Evolutionary conservation across 805 yeast species (phyloP), one percentile per base, ranked within the genome.

Genomic region (Myxozyma neglecta): DNA sequence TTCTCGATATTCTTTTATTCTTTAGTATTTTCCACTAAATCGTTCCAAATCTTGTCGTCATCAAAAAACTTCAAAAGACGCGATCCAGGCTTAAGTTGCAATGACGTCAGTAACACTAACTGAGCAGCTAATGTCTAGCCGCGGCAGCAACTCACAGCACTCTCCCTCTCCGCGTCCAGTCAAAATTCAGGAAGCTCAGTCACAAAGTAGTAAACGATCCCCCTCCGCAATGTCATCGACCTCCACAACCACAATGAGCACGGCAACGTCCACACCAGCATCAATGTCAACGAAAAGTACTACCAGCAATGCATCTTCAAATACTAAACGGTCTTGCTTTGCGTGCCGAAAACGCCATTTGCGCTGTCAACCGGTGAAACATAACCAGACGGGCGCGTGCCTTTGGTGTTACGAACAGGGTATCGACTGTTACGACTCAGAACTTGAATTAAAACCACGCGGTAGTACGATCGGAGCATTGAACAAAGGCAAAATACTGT

Each of bases 331-430:
- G 37, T 57, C 61, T 14, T 57, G 61, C 45, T 9, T 57, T 20
- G 61, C 61, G 37, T 57, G 61, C 34, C 50, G 61, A n/a, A 57
- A 57, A 29, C 56, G 61, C 10, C 61, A 57, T 34, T 36, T 57
- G 32, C 56, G 53, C 29, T 57, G 61, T 46, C 51, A 57, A 36
- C 61, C 61, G 2, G 44, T 46, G 3, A 56, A 37, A 10, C 45
- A 40, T 18, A 57, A 40, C 32, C 61, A 51, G 37, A 40, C 44
- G 34, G 61, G 61, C 24, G 53, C 57, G 13, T 57, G 61, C 46
- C 57, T 53, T 11, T 57, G 61, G 61, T 57, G 61, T 52, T 57
- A 51, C 50, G 53, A 57, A 37, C 61, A 57, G 34, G 61, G 61
- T 7, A 45, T 57, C 34, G 61, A 57, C 50, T 57, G 61, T 52